These are phyloP conservation scores for Yamadazyma philogaea DNA, from an alignment of 805 yeast species.

Conservation along the genomic window DNA sequence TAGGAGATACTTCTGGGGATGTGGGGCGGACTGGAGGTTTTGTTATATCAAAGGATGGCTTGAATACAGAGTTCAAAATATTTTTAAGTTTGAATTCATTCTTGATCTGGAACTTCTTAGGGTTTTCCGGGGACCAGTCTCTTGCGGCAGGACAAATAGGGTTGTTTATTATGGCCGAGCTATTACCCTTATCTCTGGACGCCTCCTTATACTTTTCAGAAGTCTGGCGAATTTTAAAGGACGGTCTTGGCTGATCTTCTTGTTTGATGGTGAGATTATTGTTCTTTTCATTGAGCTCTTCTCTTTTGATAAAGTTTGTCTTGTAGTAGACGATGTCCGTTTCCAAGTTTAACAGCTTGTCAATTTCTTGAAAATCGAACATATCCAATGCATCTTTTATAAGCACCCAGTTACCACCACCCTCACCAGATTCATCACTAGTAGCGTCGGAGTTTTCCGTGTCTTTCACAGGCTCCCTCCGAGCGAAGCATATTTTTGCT, in stretches of 20 bases:
- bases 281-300: slow-evolving; percentile 21
- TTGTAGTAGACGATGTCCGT: slow-evolving; percentile 43
- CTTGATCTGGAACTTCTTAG: slow-evolving; percentile 27
- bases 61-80: slow-evolving; percentile 39
- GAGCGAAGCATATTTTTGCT: slow-evolving; percentile 34
- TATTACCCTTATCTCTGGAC: slow-evolving; percentile 11
- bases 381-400: slow-evolving; percentile 32
- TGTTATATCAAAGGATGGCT: slow-evolving; percentile 25
- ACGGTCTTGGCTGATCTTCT: slow-evolving; percentile 29
- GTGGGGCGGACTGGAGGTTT: slow-evolving; percentile 34
- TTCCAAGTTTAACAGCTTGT: slow-evolving; percentile 34
- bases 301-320: slow-evolving; percentile 39
- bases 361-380: slow-evolving; percentile 23
- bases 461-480: slow-evolving; percentile 10
- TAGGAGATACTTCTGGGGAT: slow-evolving; percentile 43
- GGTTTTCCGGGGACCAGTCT: slow-evolving; percentile 35
- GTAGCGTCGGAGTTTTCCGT: neutral
- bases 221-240: slow-evolving; percentile 29
- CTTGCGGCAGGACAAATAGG: slow-evolving; percentile 41
- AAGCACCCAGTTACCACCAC: slow-evolving; percentile 26
- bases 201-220: slow-evolving; percentile 12
- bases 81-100: slow-evolving; percentile 34
- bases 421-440: slow-evolving; percentile 8
- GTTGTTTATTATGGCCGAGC: slow-evolving; percentile 14
- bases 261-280: slow-evolving; percentile 5